These are phyloP conservation scores for Paraconiothyrium sp. DNA, from an alignment of 2,329 filamentous ascomycete species.

Conservation along the genomic window DNA sequence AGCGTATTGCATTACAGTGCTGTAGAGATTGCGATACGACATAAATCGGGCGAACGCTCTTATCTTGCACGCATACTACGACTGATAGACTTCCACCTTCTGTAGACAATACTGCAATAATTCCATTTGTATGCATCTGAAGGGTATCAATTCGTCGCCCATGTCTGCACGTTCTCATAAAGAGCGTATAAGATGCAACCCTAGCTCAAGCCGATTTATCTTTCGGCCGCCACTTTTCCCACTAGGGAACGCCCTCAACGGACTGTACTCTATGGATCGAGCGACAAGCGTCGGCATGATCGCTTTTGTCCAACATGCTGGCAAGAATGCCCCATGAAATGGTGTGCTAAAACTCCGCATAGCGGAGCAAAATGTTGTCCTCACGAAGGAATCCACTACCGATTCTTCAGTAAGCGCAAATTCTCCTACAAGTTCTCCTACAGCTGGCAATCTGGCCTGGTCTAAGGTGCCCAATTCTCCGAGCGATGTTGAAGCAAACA, in stretches of 20 bases:
- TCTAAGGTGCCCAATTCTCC: conserved; percentile 20
- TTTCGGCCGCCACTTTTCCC: too few species aligned
- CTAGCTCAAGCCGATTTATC: too few species aligned
- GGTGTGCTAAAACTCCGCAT: neutral
- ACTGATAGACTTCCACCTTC: too few species aligned
- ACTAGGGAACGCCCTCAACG: conserved; percentile 14
- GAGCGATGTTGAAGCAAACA: conserved; percentile 22
- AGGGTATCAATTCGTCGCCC: too few species aligned
- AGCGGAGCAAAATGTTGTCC: neutral
- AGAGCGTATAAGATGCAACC: too few species aligned
- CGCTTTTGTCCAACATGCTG: conserved; percentile 31
- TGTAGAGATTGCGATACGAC: too few species aligned
- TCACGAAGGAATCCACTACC: neutral
- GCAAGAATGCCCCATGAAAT: conserved; percentile 15
- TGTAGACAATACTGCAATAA: too few species aligned
- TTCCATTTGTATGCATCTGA: too few species aligned
- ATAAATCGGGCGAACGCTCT: too few species aligned
- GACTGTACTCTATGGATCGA: conserved; percentile 27
- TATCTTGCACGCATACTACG: too few species aligned
- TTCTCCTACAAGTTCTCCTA: neutral
- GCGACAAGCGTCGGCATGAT: conserved; percentile 29
- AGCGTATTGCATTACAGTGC: too few species aligned
- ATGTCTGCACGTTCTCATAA: too few species aligned
- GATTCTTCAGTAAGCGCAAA: neutral
- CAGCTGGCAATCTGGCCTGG: neutral